Base-by-base conservation (phyloP, 495 filamentous ascomycete genomes). In the Penicilliopsis zonata region DNA sequence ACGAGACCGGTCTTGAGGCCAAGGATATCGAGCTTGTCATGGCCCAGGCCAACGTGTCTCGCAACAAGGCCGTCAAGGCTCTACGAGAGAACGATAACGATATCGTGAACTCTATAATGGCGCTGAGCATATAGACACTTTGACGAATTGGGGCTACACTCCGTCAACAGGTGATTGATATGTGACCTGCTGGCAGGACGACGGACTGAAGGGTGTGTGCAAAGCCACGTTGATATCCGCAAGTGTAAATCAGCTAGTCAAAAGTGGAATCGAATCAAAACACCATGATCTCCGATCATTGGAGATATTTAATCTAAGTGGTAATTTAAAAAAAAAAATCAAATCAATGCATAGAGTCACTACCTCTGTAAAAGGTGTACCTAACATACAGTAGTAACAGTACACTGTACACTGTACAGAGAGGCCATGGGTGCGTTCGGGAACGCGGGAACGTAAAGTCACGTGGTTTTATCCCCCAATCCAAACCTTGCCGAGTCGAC, bases 61-160 rank as follows among this genome's bases (percentile, higher is more conserved):
- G 90, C 52, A 95, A 92, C 71, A 96, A 96, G 74, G 90, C 90
- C 35, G 78, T 96, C 68, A 96, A 94, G 65, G 92, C 92, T 18
- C 69, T 99, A 39, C 88, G 90, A 69, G 86, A 95, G 71, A 95
- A 99, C 59, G 86, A 95, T 64, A 94, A 95, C 49, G 92, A 99
- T 60, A 96, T 99, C 66, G 92, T 99, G 63, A 96, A 96, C 75
- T 94, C 88, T 37, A 98, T 98, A 67, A 98, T 98, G 90, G 86
- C 88, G 44, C 70, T 98, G 60, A 94, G 86, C 69, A 81, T 94
- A 81, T 98, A 75, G 70, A 43, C 26, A 40, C 28, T 30, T 19
- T 27, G 21, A 23, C 21, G 6, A 16, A 24, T 33, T 36, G 40
- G 40, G 44, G 43, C 34, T 39, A 34, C 31, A 41, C 35, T 38